Base-by-base conservation (phyloP, 495 filamentous ascomycete species). In the Penicillium manginii region DNA sequence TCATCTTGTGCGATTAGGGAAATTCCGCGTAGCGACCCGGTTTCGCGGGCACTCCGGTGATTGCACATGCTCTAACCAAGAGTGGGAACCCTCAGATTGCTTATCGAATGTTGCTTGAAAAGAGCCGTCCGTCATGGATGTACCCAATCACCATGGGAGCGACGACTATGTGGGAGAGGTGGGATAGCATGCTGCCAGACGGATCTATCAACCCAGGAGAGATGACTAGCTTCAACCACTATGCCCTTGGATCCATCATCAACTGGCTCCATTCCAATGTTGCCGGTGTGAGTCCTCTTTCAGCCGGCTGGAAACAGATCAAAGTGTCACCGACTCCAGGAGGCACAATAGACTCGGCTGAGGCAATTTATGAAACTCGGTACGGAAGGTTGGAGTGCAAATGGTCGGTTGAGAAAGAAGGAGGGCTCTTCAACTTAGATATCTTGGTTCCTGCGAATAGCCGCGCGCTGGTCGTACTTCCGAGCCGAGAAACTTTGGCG, bases 151-250 rank as follows among this genome's bases (percentile, higher is more conserved):
- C 65, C 2, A 79, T 82, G 76, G 76, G 75, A 8, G 82, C 75
- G 0, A 86, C 83, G 0, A 83, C 82, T 2, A 77, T 78, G 2
- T 85, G 81, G 83, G 83, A 86, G 64, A 70, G 83, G 5, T 85
- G 83, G 83, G 78, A 85, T 54, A 78, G 73, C 29, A 75, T 86
- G 60, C 68, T 83, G 3, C 76, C 78, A 0, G 72, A 85, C 59
- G 81, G 82, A 2, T 69, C 68, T 1, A 70, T 85, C 26, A 85
- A 86, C 57, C 75, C 79, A 0, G 82, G 80, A 1, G 52, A 73
- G 21, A 85, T 86, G 83, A 82, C 78, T 4, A 80, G 77, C 15
- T 86, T 86, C 60, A 85, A 83, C 47, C 78, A 81, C 57, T 81
- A 83, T 54, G 77, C 78, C 0, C 60, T 83, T 6, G 80, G 80